These are phyloP conservation scores for Achlya hypogyna DNA, from an alignment of 352 stramenopile species.

Conservation along the genomic window DNA sequence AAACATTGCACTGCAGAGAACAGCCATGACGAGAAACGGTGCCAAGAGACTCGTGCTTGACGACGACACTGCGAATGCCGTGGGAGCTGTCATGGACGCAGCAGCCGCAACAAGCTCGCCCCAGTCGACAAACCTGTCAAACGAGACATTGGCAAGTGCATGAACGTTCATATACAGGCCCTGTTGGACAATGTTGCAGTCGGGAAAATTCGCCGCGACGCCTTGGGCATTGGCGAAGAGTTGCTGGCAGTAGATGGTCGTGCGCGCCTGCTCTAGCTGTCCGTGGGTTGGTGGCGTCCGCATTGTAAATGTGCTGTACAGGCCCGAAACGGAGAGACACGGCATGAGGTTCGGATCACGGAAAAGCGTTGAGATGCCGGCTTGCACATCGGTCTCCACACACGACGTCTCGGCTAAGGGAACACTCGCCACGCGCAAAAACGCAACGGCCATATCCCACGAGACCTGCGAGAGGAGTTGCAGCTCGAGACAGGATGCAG, in stretches of 20 bases:
- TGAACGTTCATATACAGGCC: not conserved
- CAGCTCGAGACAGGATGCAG: not conserved
- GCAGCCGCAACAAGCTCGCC: not conserved
- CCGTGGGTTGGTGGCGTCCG: not conserved
- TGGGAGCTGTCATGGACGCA: not conserved
- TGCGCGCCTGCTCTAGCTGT: not conserved
- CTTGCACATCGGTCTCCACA: not conserved
- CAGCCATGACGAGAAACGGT: not conserved
- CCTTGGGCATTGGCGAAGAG: not conserved
- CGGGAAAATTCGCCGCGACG: not conserved
- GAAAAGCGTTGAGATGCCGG: not conserved
- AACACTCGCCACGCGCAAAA: not conserved
- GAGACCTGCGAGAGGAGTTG: not conserved
- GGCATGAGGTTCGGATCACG: conserved; percentile 4
- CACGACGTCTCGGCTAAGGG: not conserved
- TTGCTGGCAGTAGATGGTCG: not conserved
- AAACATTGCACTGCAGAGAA: not conserved
- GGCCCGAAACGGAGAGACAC: conserved; percentile 2
- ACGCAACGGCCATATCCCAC: not conserved
- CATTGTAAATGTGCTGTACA: conserved; percentile 4
- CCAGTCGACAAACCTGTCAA: not conserved
- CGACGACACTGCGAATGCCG: not conserved
- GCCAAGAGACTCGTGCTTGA: not conserved
- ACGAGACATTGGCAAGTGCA: not conserved
- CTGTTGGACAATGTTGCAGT: not conserved